Evolutionary conservation across 345 rosid species (phyloP).

Genomic region (Eucalyptus camaldulensis): DNA sequence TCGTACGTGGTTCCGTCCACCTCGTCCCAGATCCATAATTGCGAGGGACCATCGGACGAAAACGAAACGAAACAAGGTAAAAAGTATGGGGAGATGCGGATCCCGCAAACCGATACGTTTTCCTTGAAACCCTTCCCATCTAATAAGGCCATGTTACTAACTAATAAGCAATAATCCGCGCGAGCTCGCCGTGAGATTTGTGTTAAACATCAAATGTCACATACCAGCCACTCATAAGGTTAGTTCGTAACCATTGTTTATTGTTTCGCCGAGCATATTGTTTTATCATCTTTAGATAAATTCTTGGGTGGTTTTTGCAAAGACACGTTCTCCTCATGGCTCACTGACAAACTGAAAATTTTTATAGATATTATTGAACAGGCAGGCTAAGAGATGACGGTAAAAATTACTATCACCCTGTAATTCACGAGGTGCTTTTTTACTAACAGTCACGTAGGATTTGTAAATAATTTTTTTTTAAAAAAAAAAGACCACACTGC

Average conservation of each 20-base stretch:
- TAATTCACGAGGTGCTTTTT: accelerated
- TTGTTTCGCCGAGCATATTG: not conserved
- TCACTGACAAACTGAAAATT: not conserved
- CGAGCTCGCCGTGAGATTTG: not conserved
- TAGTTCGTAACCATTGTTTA: not conserved
- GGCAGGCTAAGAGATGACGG: not conserved
- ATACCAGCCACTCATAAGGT: not conserved
- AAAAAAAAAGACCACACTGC: accelerated
- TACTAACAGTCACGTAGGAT: no score
- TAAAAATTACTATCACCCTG: not conserved
- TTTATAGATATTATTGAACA: not conserved
- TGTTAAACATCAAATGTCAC: not conserved
- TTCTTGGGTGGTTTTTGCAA: not conserved
- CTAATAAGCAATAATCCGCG: not conserved
- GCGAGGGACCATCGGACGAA: no score
- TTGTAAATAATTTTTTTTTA: no score
- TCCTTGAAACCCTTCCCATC: not conserved
- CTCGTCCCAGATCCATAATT: no score
- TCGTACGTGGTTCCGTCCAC: no score
- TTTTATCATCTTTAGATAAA: not conserved
- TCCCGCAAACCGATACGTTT: not conserved
- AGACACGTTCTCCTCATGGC: not conserved
- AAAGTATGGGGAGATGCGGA: not conserved
- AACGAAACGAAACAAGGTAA: no score
- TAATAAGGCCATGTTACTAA: no score